Conservation (phyloP, 1,139 yeast genomes). For the Scheffersomyces lignicola region DNA sequence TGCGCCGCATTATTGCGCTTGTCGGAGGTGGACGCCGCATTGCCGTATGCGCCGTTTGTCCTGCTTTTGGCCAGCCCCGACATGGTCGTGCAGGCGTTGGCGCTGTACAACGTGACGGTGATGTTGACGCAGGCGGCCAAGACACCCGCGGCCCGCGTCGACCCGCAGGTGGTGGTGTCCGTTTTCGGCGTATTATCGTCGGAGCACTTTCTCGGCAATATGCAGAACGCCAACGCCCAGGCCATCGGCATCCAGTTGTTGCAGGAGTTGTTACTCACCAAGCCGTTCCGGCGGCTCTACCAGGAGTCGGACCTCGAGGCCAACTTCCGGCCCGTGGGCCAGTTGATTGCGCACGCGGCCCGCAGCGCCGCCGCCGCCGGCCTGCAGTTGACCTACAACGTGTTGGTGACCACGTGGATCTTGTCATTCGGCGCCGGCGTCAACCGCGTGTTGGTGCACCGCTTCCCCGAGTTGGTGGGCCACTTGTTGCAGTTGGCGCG, state of each 20-base stretch:
- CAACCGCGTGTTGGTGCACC: conserved; percentile 53
- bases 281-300: conserved; percentile 57
- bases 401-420: conserved; percentile 79
- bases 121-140: conserved; percentile 32
- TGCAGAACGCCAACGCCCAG: conserved; percentile 53
- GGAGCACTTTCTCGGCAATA: conserved; percentile 42
- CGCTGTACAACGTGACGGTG: conserved; percentile 46
- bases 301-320: conserved; percentile 51
- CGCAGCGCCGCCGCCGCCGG: conserved; percentile 53
- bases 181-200: conserved; percentile 45
- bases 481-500: conserved; percentile 51
- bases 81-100: conserved; percentile 44
- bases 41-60: conserved; percentile 58
- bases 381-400: conserved; percentile 82
- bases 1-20: conserved; percentile 46
- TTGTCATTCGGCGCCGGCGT: conserved; percentile 68
- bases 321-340: conserved; percentile 56
- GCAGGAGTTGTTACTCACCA: conserved; percentile 59
- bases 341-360: conserved; percentile 32
- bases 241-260: conserved; percentile 68
- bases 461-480: conserved; percentile 62
- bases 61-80: conserved; percentile 51
- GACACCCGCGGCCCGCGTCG: conserved; percentile 12
- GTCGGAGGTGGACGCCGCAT: conserved; percentile 44
- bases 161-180: conserved; percentile 38